Conservation (phyloP, 495 filamentous ascomycete species). For the Penicillium salamii region DNA sequence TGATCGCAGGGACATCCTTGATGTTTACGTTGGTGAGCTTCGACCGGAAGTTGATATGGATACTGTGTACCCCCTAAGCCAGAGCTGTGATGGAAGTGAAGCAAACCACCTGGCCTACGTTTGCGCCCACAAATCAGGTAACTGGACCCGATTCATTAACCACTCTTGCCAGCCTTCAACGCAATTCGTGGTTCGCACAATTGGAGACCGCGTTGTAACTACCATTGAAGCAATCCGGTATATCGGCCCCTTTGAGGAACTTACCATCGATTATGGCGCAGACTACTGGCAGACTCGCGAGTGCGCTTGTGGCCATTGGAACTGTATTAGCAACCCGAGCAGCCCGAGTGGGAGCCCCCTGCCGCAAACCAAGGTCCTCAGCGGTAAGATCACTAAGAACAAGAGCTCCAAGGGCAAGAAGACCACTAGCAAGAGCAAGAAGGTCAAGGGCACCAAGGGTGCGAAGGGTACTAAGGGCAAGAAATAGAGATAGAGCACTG, state of each 20-base stretch:
- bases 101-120: not conserved
- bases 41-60: conserved; percentile 3
- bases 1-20: conserved; percentile 23
- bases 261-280: conserved; percentile 32
- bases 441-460: too few species aligned
- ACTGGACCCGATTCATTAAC: conserved; percentile 68
- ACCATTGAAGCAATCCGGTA: conserved; percentile 19
- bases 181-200: conserved; percentile 11
- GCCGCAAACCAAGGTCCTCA: not conserved
- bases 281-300: conserved; percentile 21
- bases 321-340: conserved; percentile 8
- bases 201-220: conserved; percentile 24
- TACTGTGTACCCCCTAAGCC: not conserved
- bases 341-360: not conserved
- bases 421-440: too few species aligned
- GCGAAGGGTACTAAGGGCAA: not conserved
- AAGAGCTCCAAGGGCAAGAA: not conserved
- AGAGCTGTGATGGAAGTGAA: not conserved
- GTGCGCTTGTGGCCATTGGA: conserved; percentile 18
- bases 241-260: conserved; percentile 33
- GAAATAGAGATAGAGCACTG: not conserved
- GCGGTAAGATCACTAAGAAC: not conserved
- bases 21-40: conserved; percentile 28
- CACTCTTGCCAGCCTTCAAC: conserved; percentile 63
- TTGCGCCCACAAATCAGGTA: conserved; percentile 25